Base-by-base conservation (phyloP, 805 yeast genomes). In the Wickerhamiella kurtzmanii region DNA sequence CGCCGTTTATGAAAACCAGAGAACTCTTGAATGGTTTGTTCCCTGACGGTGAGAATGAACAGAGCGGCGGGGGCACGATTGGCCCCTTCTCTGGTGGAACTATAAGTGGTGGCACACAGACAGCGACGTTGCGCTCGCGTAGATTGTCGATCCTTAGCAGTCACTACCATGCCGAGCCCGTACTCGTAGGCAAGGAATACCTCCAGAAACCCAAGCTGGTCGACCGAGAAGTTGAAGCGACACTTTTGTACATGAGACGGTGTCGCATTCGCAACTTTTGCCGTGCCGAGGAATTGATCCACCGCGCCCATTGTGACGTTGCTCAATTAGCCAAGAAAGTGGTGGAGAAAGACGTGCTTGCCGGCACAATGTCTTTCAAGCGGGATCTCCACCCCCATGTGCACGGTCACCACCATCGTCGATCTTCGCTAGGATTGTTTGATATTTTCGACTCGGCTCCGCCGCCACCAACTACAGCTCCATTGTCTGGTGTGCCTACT, bases 261-360 rank as follows among this genome's bases (percentile, higher is more conserved):
- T 57, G 58, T 47, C 55, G 58, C 2, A 58, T 60, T 20, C 64
- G 61, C 40, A 63, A 62, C 41, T 52, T 63, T 36, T 57, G 65
- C 38, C 57, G 53, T 3, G 62, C 63, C 11, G 68, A 64, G 44
- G 68, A 64, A 47, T 47, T 56, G n/a, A 55, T 64, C 28, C 67
- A 62, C 37, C 47, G 68, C 15, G 63, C 58, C 39, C 55, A 60
- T 40, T 60, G 63, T 36, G 68, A 64, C 46, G 50, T 63, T 3
- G 64, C 59, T 13, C 52, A 45, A 17, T 52, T 63, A 16, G 53
- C 59, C 5, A 50, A 51, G 42, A 52, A 59, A 17, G 46, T 61
- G 1, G 45, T 63, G 44, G 67, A 65, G 3, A 61, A 64, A 18
- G 58, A 47, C 45, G 59, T 44, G 40, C 48, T 49, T 35, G 52